These are phyloP conservation scores for Phalaenopsis aphrodite DNA, from an alignment of 106 monocot genomes.

Conservation along the genomic window DNA sequence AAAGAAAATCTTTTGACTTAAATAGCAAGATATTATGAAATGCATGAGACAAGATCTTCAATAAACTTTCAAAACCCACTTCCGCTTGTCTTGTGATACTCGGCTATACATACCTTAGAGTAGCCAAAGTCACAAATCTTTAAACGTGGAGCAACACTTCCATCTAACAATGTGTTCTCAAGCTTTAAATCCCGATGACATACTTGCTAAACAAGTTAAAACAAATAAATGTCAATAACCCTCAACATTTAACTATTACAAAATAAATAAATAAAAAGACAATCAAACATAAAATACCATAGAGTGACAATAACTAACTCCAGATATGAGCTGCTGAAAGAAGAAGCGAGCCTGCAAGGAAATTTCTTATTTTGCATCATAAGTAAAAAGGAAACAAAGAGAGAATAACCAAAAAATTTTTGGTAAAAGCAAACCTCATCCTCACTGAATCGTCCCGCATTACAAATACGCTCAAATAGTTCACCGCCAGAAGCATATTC, in stretches of 20 bases:
- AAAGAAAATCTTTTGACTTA: neutral
- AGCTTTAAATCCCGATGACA: constrained; percentile 27
- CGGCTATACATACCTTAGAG: constrained; percentile 17
- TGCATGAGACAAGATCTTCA: neutral
- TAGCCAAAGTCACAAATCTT: constrained; percentile 29
- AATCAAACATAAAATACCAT: constrained; percentile 14
- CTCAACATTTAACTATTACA: neutral
- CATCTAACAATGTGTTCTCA: constrained; percentile 27
- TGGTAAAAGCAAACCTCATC: constrained; percentile 23
- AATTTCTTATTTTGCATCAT: neutral
- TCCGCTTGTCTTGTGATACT: neutral
- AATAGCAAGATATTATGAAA: neutral
- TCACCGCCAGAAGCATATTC: constrained; percentile 30
- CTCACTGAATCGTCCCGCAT: constrained; percentile 23
- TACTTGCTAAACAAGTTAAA: constrained; percentile 16
- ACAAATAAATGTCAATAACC: neutral
- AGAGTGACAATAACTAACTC: constrained; percentile 19
- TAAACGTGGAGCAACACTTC: constrained; percentile 17
- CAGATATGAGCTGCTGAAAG: constrained; percentile 23
- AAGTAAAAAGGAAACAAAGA: neutral
- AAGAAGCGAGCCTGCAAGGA: constrained; percentile 14
- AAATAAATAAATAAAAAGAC: neutral
- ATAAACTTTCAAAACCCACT: neutral
- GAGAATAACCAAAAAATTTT: neutral
- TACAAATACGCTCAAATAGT: constrained; percentile 21